Conservation (phyloP, 2,329 filamentous ascomycete genomes). For the Calonectria pteridis region DNA sequence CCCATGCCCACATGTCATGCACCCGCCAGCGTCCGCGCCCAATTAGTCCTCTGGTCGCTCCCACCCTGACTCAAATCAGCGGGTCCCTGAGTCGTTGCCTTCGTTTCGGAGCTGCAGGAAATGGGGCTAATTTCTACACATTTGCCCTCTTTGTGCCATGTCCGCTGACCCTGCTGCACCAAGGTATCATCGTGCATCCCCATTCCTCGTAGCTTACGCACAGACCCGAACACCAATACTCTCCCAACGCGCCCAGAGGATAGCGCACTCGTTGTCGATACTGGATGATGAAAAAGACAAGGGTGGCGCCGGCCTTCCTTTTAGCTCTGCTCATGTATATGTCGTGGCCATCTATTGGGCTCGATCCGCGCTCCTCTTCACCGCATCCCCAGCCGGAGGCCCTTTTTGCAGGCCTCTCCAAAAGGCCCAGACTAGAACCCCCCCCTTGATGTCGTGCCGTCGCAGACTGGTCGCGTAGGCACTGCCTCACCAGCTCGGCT, state of each 20-base stretch:
- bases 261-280: background rate
- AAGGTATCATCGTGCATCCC: background rate
- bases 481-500: constrained; percentile 1
- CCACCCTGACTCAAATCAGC: constrained; percentile 6
- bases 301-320: background rate
- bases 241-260: background rate
- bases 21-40: constrained; percentile 26
- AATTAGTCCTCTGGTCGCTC: constrained; percentile 32
- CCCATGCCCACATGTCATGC: constrained; percentile 35
- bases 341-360: background rate
- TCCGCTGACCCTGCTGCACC: constrained; percentile 16
- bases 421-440: background rate
- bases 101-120: constrained; percentile 29
- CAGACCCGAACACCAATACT: background rate
- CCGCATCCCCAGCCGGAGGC: background rate
- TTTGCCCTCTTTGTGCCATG: constrained; percentile 28
- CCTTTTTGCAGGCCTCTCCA: background rate
- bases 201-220: background rate
- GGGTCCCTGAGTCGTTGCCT: constrained; percentile 11
- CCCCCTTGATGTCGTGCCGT: background rate
- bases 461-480: background rate
- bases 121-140: constrained; percentile 41
- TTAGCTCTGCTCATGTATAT: background rate
- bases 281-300: background rate
- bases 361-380: background rate